Evolutionary conservation across 192 early-diverging fungal genomes (phyloP).

Genomic region (Backusella westeae): DNA sequence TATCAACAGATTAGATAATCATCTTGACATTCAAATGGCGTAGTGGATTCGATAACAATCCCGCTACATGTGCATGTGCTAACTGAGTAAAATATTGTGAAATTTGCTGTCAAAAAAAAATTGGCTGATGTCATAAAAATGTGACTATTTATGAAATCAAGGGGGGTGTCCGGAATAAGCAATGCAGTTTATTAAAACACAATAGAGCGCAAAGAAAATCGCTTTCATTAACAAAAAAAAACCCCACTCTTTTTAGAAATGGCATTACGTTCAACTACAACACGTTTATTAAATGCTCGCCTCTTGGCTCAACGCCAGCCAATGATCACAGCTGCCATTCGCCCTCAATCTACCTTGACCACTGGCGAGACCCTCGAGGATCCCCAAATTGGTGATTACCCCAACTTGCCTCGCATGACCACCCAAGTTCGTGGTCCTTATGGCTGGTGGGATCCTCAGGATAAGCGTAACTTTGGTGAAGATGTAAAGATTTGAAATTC

Average conservation of each 20-base stretch:
- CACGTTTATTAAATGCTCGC: conserved; percentile 27
- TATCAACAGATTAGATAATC: not conserved
- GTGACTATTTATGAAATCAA: not conserved
- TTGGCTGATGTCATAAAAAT: not conserved
- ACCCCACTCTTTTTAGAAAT: conserved; percentile 9
- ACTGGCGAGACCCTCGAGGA: conserved; percentile 39
- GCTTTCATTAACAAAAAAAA: not conserved
- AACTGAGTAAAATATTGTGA: not conserved
- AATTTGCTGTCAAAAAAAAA: not conserved
- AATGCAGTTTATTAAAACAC: not conserved
- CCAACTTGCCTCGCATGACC: conserved; percentile 65
- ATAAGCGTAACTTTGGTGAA: conserved; percentile 76
- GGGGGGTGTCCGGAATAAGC: not conserved
- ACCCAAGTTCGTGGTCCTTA: conserved; percentile 58
- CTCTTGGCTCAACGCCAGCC: conserved; percentile 23
- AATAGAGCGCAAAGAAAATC: not conserved
- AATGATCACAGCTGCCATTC: conserved; percentile 16
- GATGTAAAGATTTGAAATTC: conserved; percentile 36
- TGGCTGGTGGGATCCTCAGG: conserved; percentile 73
- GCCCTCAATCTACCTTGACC: conserved; percentile 32
- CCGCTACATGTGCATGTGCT: not conserved
- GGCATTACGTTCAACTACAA: conserved; percentile 25
- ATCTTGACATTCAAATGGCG: not conserved
- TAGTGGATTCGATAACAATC: not conserved
- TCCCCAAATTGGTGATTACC: conserved; percentile 75